Evolutionary conservation across 2,329 filamentous ascomycete genomes (phyloP).

Genomic region (Grosmannia clavigera): DNA sequence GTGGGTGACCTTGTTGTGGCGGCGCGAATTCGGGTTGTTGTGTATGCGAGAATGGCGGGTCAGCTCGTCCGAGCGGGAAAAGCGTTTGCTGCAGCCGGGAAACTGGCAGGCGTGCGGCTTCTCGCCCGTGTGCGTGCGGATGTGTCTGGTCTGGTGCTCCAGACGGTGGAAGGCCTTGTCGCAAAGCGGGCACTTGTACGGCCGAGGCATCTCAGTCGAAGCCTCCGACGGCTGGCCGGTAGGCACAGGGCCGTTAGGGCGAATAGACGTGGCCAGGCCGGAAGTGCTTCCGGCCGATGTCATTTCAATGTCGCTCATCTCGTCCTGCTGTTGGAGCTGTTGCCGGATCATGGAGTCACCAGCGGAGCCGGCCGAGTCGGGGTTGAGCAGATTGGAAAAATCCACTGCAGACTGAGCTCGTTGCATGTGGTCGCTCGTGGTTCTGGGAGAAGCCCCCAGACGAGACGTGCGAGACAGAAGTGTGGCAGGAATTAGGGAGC

Average conservation of each 20-base stretch:
- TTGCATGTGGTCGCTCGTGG: slow-evolving; percentile 54
- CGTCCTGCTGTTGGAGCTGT: slow-evolving; percentile 19
- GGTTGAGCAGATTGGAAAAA: slow-evolving; percentile 65
- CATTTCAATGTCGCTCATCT: slow-evolving; percentile 32
- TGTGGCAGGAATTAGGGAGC: not conserved
- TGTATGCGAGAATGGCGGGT: slow-evolving; percentile 96
- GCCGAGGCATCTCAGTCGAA: slow-evolving; percentile 65
- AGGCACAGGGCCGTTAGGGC: slow-evolving; percentile 51
- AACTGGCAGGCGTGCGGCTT: slow-evolving; percentile 96
- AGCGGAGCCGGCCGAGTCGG: slow-evolving; percentile 20
- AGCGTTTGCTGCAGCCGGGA: slow-evolving; percentile 90
- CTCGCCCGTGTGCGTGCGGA: slow-evolving; percentile 65
- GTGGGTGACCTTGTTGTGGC: slow-evolving; percentile 66
- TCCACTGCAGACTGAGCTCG: slow-evolving; percentile 60
- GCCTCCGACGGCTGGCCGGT: slow-evolving; percentile 47
- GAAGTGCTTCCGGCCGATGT: slow-evolving; percentile 5
- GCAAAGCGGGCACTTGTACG: slow-evolving; percentile 97
- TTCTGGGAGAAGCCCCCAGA: slow-evolving; percentile 6
- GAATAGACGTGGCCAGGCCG: slow-evolving; percentile 33
- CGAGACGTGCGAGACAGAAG: not conserved
- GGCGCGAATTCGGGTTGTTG: slow-evolving; percentile 93
- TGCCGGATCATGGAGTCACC: slow-evolving; percentile 17
- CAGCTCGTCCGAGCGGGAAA: slow-evolving; percentile 90
- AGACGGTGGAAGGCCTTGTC: slow-evolving; percentile 97
- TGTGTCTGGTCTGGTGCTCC: slow-evolving; percentile 85